Evolutionary conservation across 2,329 filamentous ascomycete genomes (phyloP).

Genomic region (Trichophyton rubrum): DNA sequence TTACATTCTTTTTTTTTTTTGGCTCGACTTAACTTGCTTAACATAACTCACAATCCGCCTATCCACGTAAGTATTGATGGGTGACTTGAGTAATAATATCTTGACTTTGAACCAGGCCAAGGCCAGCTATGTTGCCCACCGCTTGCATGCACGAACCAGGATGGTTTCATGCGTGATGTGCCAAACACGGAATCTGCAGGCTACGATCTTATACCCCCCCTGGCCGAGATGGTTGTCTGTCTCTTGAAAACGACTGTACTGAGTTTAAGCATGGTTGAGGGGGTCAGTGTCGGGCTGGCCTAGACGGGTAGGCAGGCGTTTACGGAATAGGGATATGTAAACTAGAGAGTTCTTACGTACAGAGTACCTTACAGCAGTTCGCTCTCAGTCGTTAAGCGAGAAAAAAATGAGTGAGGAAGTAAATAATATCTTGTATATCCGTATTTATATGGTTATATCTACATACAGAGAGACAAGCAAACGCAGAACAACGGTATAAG

Average conservation of each 20-base stretch:
- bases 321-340: too few relatives aligned
- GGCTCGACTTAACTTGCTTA: too few relatives aligned
- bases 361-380: neutral
- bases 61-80: too few relatives aligned
- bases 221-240: neutral
- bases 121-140: too few relatives aligned
- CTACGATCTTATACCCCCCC: neutral
- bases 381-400: neutral
- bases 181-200: neutral
- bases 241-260: too few relatives aligned
- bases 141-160: neutral
- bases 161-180: neutral
- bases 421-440: neutral
- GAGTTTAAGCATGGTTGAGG: neutral
- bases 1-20: too few relatives aligned
- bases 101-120: too few relatives aligned
- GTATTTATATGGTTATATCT: neutral
- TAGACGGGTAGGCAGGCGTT: too few relatives aligned
- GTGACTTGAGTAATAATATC: too few relatives aligned
- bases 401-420: neutral
- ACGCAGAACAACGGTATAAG: conserved; percentile 19
- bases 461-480: neutral
- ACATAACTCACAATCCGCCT: too few relatives aligned
- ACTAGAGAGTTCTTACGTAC: too few relatives aligned
- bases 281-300: too few relatives aligned